A percentile compares a stretch with the other conserved stretches of the same genome.
phyloP scores from a whole-genome alignment of 352 stramenopile species.

The Phytophthora tubulina region DNA sequence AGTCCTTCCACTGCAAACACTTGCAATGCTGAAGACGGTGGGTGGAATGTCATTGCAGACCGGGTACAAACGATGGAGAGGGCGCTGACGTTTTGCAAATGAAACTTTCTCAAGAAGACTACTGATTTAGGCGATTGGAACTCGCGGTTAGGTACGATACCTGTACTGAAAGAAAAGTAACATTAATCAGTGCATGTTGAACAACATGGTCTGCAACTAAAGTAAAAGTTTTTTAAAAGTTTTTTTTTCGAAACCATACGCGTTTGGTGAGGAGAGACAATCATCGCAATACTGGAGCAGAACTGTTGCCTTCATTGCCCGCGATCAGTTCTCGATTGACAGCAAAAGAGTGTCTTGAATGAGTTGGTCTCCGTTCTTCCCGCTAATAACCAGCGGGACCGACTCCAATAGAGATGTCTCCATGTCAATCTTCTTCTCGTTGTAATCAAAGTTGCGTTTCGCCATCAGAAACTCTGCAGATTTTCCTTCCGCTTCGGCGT shows the following conservation, averaged over 20 bases:
- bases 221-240: no score
- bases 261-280: background rate
- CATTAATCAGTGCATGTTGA: no score
- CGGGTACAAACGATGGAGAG: slow-evolving; percentile 14
- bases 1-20: slow-evolving; percentile 45
- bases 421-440: slow-evolving; percentile 66
- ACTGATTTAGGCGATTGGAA: no score
- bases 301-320: no score
- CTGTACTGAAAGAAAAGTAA: no score
- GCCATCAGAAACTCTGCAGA: slow-evolving; percentile 58
- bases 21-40: slow-evolving; percentile 19
- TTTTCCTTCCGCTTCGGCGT: slow-evolving; percentile 60
- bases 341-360: slow-evolving; percentile 67
- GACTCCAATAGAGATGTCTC: slow-evolving; percentile 58
- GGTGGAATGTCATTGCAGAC: background rate
- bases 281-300: background rate
- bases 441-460: slow-evolving; percentile 78
- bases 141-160: no score
- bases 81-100: background rate
- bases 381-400: slow-evolving; percentile 76
- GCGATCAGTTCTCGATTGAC: background rate
- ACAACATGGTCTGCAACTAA: no score
- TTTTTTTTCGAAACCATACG: no score
- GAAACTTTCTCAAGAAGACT: background rate
- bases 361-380: slow-evolving; percentile 81